Conservation (phyloP, 768 basidiomycete genomes). For the Baorangia bicolor region DNA sequence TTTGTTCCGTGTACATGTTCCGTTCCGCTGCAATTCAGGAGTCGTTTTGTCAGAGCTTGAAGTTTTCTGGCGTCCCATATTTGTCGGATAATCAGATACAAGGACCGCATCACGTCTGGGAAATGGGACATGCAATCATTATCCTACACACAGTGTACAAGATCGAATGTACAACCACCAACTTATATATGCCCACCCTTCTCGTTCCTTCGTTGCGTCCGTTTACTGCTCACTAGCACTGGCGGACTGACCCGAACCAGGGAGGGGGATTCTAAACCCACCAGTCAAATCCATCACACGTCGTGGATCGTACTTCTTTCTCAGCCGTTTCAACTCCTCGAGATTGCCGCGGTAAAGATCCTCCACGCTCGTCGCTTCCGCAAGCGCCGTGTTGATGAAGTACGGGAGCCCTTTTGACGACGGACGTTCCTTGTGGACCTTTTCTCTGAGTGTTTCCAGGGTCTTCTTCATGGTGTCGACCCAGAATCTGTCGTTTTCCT, state of each 20-base stretch:
- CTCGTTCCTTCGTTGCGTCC: neutral
- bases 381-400: slow-evolving; percentile 8
- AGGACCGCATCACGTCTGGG: neutral
- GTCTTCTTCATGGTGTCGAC: neutral
- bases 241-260: neutral
- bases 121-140: neutral
- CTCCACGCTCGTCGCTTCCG: neutral
- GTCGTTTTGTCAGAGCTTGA: neutral
- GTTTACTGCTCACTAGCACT: neutral
- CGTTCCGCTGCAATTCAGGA: neutral
- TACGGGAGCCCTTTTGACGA: neutral
- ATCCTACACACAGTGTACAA: neutral
- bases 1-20: neutral
- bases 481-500: slow-evolving; percentile 11
- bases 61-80: no score
- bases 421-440: neutral
- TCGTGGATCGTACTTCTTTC: slow-evolving; percentile 9
- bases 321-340: neutral
- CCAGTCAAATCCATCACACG: slow-evolving; percentile 11
- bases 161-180: neutral
- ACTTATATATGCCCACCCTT: neutral
- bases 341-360: slow-evolving; percentile 11
- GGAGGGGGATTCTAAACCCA: slow-evolving; percentile 18
- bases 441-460: neutral
- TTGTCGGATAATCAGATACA: neutral